These are phyloP conservation scores for Usnea hakonensis DNA, from an alignment of 495 filamentous ascomycete genomes.

Conservation along the genomic window DNA sequence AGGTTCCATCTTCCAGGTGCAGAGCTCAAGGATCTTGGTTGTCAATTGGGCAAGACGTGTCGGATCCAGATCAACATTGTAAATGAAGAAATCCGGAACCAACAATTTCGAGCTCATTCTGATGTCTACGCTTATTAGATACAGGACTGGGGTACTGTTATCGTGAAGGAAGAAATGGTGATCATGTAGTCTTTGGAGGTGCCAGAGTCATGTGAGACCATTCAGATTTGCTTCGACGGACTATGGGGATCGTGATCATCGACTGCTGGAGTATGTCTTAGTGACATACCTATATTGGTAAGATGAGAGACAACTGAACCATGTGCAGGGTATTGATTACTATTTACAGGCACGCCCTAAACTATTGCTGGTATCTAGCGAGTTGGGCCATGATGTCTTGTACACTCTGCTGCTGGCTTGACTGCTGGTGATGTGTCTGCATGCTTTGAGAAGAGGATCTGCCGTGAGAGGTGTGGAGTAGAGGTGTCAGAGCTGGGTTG, in stretches of 20 bases:
- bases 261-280: background rate
- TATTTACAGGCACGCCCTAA: slow-evolving; percentile 26
- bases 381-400: slow-evolving; percentile 57
- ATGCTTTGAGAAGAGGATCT: slow-evolving; percentile 23
- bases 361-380: slow-evolving; percentile 53
- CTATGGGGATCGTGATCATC: background rate
- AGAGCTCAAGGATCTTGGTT: background rate
- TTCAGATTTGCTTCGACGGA: background rate
- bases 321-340: background rate
- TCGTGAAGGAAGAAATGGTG: background rate
- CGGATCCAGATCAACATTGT: background rate
- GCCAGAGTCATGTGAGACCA: background rate
- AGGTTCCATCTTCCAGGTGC: background rate
- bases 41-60: background rate
- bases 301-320: background rate
- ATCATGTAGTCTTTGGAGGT: background rate
- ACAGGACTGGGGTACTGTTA: background rate
- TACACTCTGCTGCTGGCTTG: slow-evolving; percentile 45
- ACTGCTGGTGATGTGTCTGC: slow-evolving; percentile 24
- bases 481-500: slow-evolving; percentile 36
- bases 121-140: background rate
- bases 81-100: background rate
- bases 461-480: slow-evolving; percentile 39
- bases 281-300: background rate
- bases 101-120: background rate